These are phyloP conservation scores for Calycina herbarum DNA, from an alignment of 2,329 filamentous ascomycete genomes.

Conservation along the genomic window DNA sequence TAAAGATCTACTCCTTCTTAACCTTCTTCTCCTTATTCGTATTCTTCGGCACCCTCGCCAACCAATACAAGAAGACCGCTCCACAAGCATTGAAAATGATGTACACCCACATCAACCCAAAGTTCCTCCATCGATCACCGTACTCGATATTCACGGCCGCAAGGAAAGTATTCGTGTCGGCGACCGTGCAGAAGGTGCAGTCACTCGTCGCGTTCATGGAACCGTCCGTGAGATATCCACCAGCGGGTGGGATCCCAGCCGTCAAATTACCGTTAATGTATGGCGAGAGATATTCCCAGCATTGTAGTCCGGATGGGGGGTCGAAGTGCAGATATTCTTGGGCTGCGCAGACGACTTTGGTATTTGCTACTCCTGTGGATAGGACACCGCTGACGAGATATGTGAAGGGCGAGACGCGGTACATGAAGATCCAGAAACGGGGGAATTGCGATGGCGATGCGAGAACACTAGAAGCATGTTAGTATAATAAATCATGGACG, in stretches of 20 bases:
- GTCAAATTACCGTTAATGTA: slow-evolving; percentile 48
- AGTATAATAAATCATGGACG: slow-evolving; percentile 36
- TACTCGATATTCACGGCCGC: slow-evolving; percentile 53
- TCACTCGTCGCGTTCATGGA: slow-evolving; percentile 41
- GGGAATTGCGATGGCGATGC: slow-evolving; percentile 62
- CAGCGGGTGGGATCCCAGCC: neutral
- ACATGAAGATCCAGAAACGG: slow-evolving; percentile 83
- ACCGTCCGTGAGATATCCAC: slow-evolving; percentile 40
- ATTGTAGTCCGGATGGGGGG: slow-evolving; percentile 57
- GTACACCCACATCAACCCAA: slow-evolving; percentile 52
- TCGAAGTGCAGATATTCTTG: slow-evolving; percentile 69
- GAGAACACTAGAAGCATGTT: slow-evolving; percentile 53
- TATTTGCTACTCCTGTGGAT: slow-evolving; percentile 67
- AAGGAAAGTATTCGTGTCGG: slow-evolving; percentile 52
- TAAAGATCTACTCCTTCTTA: neutral
- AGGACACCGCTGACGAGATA: slow-evolving; percentile 77
- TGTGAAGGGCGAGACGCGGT: slow-evolving; percentile 77
- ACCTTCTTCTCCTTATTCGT: slow-evolving; percentile 18
- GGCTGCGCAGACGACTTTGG: slow-evolving; percentile 61
- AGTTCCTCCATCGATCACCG: slow-evolving; percentile 65
- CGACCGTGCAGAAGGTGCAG: slow-evolving; percentile 57
- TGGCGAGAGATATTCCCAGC: slow-evolving; percentile 54
- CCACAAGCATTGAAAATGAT: slow-evolving; percentile 55
- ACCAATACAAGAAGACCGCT: slow-evolving; percentile 55
- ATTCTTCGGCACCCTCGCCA: slow-evolving; percentile 46